Conservation (phyloP, 73 alveolate genomes). For the Breviolum minutum region DNA sequence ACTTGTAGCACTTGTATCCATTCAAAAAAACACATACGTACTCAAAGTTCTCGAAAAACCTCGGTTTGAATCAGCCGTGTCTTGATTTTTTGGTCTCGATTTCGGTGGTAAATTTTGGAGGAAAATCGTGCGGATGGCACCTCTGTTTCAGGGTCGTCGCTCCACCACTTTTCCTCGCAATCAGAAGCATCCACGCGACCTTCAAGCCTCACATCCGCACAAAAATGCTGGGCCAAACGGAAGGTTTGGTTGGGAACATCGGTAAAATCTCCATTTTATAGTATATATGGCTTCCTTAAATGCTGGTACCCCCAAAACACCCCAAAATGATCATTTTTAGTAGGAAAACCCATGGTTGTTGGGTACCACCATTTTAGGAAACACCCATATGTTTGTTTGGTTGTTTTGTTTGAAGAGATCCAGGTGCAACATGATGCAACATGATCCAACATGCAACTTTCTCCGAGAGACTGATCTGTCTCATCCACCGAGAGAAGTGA, state of each 20-base stretch:
- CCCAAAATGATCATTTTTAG: too few species aligned
- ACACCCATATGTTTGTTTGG: not conserved
- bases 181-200: slow-evolving; percentile 80
- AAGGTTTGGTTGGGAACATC: not conserved
- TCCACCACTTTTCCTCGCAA: slow-evolving; percentile 94
- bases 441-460: not conserved
- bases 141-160: slow-evolving; percentile 86
- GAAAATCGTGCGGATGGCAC: not conserved
- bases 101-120: too few species aligned
- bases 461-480: slow-evolving; percentile 8
- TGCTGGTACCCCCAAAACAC: not conserved
- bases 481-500: slow-evolving; percentile 48
- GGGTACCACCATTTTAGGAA: too few species aligned
- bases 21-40: too few species aligned
- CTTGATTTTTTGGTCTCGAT: too few species aligned
- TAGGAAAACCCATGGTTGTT: too few species aligned
- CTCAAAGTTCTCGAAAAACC: too few species aligned
- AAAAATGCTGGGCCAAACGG: not conserved
- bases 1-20: too few species aligned
- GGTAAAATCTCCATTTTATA: not conserved
- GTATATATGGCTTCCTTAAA: not conserved
- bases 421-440: not conserved
- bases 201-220: slow-evolving; percentile 51
- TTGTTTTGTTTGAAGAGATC: not conserved
- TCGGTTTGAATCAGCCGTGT: too few species aligned